Conservation (phyloP, 2,329 filamentous ascomycete species). For the Mycosphaerelloides madeirae region DNA sequence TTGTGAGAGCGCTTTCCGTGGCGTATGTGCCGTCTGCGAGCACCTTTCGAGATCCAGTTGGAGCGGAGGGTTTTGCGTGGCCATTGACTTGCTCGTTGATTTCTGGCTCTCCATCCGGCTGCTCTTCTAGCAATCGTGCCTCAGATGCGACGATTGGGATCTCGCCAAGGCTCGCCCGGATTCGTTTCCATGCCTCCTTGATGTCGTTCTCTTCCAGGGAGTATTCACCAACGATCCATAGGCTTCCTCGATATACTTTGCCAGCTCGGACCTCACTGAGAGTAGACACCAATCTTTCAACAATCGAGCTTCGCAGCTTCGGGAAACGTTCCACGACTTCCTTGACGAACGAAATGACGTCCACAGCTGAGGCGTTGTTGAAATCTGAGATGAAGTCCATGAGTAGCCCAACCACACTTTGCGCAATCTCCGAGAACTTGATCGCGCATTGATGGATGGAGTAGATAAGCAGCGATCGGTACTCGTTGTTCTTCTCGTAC, state of each 20-base stretch:
- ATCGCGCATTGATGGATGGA: constrained; percentile 98
- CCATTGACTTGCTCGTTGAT: constrained; percentile 72
- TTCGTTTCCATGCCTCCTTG: constrained; percentile 92
- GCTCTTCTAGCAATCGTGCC: constrained; percentile 83
- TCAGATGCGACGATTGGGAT: constrained; percentile 96
- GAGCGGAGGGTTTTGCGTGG: constrained; percentile 67
- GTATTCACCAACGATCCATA: constrained; percentile 98
- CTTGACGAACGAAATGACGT: constrained; percentile 98
- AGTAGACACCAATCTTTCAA: constrained; percentile 82
- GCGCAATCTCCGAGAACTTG: constrained; percentile 96
- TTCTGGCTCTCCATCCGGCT: constrained; percentile 58
- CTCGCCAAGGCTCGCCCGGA: constrained; percentile 87
- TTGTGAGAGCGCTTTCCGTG: constrained; percentile 92
- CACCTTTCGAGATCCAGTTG: constrained; percentile 83
- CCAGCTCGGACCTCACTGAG: constrained; percentile 89
- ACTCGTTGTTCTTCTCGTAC: constrained; percentile 97
- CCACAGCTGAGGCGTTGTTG: constrained; percentile 92
- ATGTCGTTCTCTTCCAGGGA: constrained; percentile 92
- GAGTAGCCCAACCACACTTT: constrained; percentile 89
- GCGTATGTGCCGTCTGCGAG: constrained; percentile 96
- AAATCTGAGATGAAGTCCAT: constrained; percentile 99
- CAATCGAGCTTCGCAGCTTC: constrained; percentile 77
- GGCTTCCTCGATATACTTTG: constrained; percentile 91
- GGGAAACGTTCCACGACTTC: constrained; percentile 99
- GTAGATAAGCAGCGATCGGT: constrained; percentile 90